These are phyloP conservation scores for Dryas drummondii DNA, from an alignment of 306 rosid species.

Conservation along the genomic window DNA sequence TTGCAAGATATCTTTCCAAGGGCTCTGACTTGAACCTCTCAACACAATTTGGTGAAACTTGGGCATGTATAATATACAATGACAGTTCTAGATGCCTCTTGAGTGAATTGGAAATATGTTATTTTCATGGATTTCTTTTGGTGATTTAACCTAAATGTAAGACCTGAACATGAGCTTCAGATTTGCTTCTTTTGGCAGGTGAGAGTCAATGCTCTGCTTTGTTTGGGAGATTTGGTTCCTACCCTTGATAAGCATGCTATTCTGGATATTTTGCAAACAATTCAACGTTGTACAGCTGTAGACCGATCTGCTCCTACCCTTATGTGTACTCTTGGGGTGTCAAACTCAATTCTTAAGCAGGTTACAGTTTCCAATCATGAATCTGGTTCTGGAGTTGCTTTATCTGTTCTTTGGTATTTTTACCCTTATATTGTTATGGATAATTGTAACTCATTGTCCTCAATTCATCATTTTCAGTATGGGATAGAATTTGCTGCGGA, in stretches of 20 bases:
- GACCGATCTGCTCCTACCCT: constrained; percentile 97
- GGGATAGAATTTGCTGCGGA: constrained; percentile 94
- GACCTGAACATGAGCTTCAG: constrained; percentile 12
- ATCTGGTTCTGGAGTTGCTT: background rate
- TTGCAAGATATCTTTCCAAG: too few relatives aligned
- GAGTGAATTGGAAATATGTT: background rate
- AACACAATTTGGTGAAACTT: too few relatives aligned
- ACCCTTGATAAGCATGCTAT: constrained; percentile 82
- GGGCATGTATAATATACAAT: background rate
- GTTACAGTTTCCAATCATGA: constrained; percentile 33
- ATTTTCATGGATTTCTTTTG: background rate
- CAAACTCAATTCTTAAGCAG: constrained; percentile 90
- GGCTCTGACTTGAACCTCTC: too few relatives aligned
- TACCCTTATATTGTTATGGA: constrained; percentile 18
- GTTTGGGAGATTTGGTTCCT: constrained; percentile 79
- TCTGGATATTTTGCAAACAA: constrained; percentile 84
- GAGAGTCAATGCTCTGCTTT: constrained; percentile 92
- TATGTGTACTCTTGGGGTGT: constrained; percentile 98
- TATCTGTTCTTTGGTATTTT: constrained; percentile 14
- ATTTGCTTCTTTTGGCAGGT: constrained; percentile 54
- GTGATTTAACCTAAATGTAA: constrained; percentile 14
- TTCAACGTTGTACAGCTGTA: constrained; percentile 96
- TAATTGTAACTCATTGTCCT: constrained; percentile 24
- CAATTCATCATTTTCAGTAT: constrained; percentile 55
- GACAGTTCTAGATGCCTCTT: constrained; percentile 4